Evolutionary conservation across 139 green algal species (phyloP).

Genomic region (Pleodorina starrii): DNA sequence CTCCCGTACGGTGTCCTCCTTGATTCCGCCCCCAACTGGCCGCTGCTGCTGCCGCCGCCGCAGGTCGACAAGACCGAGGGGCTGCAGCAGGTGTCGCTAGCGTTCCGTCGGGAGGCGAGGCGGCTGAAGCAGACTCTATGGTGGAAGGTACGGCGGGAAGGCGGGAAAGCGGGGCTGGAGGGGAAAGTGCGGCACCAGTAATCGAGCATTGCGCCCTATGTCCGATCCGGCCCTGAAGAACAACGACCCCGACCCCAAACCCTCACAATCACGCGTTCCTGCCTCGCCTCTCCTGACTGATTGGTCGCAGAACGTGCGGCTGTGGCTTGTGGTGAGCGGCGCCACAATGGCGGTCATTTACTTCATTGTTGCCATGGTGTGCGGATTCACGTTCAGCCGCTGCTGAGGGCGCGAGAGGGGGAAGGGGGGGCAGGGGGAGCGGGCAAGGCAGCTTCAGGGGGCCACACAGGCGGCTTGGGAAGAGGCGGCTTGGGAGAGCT

Average conservation of each 20-base stretch:
- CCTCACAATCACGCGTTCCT: not conserved
- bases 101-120: slow-evolving; percentile 86
- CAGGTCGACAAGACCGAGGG: slow-evolving; percentile 50
- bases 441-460: too few species aligned
- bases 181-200: not conserved
- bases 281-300: not conserved
- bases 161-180: not conserved
- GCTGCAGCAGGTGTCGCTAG: slow-evolving; percentile 68
- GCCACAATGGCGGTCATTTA: slow-evolving; percentile 71
- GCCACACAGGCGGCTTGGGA: too few species aligned
- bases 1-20: not conserved
- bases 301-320: slow-evolving; percentile 66
- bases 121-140: slow-evolving; percentile 80
- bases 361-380: slow-evolving; percentile 72
- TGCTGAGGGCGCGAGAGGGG: slow-evolving; percentile 41
- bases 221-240: not conserved
- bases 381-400: slow-evolving; percentile 66
- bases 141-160: slow-evolving; percentile 66
- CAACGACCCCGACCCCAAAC: not conserved
- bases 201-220: not conserved
- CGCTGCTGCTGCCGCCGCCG: not conserved
- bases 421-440: not conserved
- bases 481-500: too few species aligned
- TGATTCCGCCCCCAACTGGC: not conserved
- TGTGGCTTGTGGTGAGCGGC: slow-evolving; percentile 62